Evolutionary conservation across 2,329 filamentous ascomycete genomes (phyloP).

Genomic region (Penicillium glabrum): DNA sequence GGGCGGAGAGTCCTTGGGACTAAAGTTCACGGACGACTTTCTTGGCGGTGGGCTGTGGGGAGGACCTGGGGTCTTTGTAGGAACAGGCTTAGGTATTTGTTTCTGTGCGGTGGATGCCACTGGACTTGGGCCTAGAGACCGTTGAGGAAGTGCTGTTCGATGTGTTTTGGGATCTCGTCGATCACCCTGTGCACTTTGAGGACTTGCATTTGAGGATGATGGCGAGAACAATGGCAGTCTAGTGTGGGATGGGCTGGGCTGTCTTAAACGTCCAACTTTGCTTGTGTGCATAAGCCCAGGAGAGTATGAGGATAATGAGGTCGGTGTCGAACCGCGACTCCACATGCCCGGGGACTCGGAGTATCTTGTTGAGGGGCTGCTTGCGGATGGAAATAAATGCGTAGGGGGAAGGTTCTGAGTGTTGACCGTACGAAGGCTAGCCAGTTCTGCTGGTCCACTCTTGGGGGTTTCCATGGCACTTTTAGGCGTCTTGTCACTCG

Average conservation of each 20-base stretch:
- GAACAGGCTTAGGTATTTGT: not conserved
- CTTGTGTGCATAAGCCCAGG: conserved; percentile 45
- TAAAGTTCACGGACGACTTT: conserved; percentile 61
- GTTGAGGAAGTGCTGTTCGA: conserved; percentile 12
- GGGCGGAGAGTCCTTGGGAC: conserved; percentile 25
- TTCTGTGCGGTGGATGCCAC: not conserved
- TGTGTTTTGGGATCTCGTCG: conserved; percentile 10
- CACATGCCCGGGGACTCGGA: conserved; percentile 48
- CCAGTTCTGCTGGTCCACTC: conserved; percentile 37
- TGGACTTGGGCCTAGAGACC: conserved; percentile 7
- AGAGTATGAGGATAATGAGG: conserved; percentile 51
- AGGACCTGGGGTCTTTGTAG: conserved; percentile 14
- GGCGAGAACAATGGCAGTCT: conserved; percentile 35
- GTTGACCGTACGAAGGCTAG: conserved; percentile 38
- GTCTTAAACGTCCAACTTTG: conserved; percentile 37
- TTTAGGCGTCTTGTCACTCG: conserved; percentile 14
- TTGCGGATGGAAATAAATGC: conserved; percentile 39
- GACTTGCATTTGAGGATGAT: conserved; percentile 16
- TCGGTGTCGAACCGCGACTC: conserved; percentile 51
- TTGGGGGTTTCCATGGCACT: conserved; percentile 15
- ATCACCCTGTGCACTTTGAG: conserved; percentile 22
- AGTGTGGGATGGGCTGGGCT: conserved; percentile 38
- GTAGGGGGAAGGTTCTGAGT: conserved; percentile 40
- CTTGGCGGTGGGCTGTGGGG: conserved; percentile 63
- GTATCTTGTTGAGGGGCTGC: conserved; percentile 47